These are phyloP conservation scores for Pseudoturritis turrita DNA, from an alignment of 345 rosid genomes.

Conservation along the genomic window DNA sequence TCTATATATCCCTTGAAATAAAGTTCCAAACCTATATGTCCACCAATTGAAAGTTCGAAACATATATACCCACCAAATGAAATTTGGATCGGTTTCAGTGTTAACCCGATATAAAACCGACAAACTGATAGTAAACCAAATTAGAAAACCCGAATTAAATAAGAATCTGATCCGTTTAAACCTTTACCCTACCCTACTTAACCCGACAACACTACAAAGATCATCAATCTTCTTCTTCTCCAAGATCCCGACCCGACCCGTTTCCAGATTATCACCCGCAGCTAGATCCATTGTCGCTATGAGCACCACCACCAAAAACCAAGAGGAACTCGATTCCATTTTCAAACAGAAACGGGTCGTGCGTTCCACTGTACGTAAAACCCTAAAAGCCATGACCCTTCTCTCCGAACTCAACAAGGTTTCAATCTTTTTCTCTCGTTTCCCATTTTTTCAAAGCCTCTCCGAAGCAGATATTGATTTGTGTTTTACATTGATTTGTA, in stretches of 20 bases:
- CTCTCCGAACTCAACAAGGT: constrained; percentile 70
- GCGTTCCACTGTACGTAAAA: constrained; percentile 63
- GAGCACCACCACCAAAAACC: constrained; percentile 27
- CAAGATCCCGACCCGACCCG: constrained; percentile 27
- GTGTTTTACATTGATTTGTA: constrained; percentile 18
- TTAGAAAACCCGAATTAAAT: no score
- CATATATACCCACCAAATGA: no score
- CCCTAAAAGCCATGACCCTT: constrained; percentile 75
- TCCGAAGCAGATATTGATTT: background rate
- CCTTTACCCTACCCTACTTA: no score
- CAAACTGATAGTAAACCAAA: no score
- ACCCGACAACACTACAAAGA: constrained; percentile 8
- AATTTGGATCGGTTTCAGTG: no score
- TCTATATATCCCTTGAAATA: no score
- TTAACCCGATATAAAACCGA: no score
- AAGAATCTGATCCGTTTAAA: no score
- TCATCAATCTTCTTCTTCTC: constrained; percentile 23
- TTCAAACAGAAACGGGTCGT: constrained; percentile 62
- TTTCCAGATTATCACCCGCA: no score
- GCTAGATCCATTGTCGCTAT: constrained; percentile 18
- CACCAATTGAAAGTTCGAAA: no score
- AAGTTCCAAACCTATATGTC: no score
- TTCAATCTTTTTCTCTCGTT: background rate
- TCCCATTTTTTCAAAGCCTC: background rate
- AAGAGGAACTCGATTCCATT: constrained; percentile 45